Percentiles rank a stretch among this genome's conserved stretches.
Conservation (phyloP, 306 rosid genomes). For the Herpetospermum pedunculosum region DNA sequence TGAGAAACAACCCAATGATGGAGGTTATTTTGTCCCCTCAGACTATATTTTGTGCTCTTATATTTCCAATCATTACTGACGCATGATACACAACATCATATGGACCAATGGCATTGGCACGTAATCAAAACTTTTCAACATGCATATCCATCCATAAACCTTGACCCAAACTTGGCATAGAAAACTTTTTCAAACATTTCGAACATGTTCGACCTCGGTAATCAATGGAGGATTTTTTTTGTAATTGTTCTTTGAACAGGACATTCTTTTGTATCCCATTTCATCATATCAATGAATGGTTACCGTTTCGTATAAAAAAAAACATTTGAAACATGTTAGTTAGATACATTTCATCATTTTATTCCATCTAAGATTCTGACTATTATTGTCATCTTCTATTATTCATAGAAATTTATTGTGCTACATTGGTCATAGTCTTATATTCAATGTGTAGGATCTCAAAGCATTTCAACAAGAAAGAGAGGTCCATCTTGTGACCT, state of each 20-base stretch:
- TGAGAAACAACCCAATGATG: neutral
- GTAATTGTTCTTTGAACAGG: no score
- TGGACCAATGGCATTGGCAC: neutral
- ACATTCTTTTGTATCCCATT: no score
- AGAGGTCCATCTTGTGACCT: conserved; percentile 8
- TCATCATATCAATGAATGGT: no score
- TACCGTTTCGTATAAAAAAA: no score
- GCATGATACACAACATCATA: neutral
- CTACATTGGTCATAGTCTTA: conserved; percentile 1
- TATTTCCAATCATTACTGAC: neutral
- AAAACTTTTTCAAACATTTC: neutral
- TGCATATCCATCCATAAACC: neutral
- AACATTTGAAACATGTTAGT: neutral
- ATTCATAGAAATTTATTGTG: neutral
- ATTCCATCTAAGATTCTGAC: neutral
- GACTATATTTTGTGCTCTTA: neutral
- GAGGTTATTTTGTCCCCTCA: neutral
- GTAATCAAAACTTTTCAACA: neutral
- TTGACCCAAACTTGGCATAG: neutral
- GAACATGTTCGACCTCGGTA: no score
- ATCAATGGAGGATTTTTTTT: no score
- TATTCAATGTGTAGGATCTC: conserved; percentile 14
- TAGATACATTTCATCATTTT: neutral
- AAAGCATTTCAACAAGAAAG: conserved; percentile 6
- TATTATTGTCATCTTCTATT: neutral